Conservation (phyloP, 192 early-diverging fungal species). For the Gaertneriomyces semiglobifer region DNA sequence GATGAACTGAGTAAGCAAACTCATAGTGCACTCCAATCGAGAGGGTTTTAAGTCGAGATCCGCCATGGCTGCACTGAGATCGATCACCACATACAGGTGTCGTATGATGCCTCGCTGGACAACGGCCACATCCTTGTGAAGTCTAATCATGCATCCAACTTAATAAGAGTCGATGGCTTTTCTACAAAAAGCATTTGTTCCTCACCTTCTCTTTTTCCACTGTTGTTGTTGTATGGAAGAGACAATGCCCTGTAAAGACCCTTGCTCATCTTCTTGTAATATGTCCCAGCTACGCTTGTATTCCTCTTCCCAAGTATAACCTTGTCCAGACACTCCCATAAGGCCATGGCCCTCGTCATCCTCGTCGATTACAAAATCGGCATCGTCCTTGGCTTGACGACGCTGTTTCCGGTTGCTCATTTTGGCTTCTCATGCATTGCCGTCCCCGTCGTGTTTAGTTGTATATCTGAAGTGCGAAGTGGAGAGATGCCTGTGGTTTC, state of each 20-base stretch:
- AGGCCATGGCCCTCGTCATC: constrained; percentile 24
- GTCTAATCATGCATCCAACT: constrained; percentile 9
- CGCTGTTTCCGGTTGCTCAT: too few relatives aligned
- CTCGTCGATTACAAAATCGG: constrained; percentile 1
- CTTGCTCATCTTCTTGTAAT: constrained; percentile 56
- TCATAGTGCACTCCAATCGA: constrained; percentile 70
- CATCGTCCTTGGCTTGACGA: too few relatives aligned
- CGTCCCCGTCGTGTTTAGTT: too few relatives aligned
- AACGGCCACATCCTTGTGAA: constrained; percentile 20
- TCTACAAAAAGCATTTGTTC: not conserved
- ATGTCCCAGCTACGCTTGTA: constrained; percentile 95
- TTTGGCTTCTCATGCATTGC: too few relatives aligned
- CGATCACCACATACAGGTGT: constrained; percentile 77
- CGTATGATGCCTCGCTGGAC: constrained; percentile 56
- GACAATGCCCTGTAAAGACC: constrained; percentile 73
- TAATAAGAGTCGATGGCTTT: too few relatives aligned
- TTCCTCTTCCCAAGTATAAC: constrained; percentile 92
- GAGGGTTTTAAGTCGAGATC: constrained; percentile 82
- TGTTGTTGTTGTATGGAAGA: constrained; percentile 59
- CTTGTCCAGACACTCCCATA: constrained; percentile 37
- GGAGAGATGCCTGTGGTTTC: too few relatives aligned
- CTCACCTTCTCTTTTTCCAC: constrained; percentile 58
- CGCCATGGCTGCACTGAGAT: constrained; percentile 79
- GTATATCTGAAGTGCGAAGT: too few relatives aligned
- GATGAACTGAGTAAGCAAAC: constrained; percentile 66